Conservation (phyloP, 768 basidiomycete genomes). For the Rhodotorula kratochvilovae region DNA sequence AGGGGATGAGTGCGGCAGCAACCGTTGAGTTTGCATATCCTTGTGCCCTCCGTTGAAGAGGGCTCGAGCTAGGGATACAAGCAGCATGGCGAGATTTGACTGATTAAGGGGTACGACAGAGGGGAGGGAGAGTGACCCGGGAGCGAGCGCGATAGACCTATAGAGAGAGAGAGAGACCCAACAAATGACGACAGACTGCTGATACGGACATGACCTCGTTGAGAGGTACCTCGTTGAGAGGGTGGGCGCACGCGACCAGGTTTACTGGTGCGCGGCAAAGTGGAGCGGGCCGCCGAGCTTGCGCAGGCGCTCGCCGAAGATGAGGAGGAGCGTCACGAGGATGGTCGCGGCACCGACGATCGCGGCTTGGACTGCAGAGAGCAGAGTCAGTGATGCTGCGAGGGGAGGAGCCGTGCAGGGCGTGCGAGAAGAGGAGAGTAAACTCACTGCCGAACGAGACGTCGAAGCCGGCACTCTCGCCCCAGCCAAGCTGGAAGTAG, state of each 20-base stretch:
- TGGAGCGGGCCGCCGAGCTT: slow-evolving; percentile 33
- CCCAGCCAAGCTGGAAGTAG: slow-evolving; percentile 35
- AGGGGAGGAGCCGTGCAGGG: too few relatives aligned
- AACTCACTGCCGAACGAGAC: slow-evolving; percentile 35
- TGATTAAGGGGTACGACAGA: not conserved
- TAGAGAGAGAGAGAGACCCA: too few relatives aligned
- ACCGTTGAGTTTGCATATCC: slow-evolving; percentile 16
- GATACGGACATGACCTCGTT: not conserved
- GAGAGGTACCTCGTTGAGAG: slow-evolving; percentile 25
- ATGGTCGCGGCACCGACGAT: slow-evolving; percentile 30
- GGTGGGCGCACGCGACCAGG: too few relatives aligned
- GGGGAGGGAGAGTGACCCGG: not conserved
- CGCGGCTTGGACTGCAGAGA: slow-evolving; percentile 31
- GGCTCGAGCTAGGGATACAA: slow-evolving; percentile 13
- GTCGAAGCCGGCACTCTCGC: slow-evolving; percentile 20
- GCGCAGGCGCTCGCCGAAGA: slow-evolving; percentile 32
- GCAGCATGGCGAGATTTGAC: not conserved
- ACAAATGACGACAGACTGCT: slow-evolving; percentile 6
- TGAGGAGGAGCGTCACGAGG: slow-evolving; percentile 18
- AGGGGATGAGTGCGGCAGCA: not conserved
- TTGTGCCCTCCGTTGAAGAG: slow-evolving; percentile 21
- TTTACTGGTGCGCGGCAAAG: slow-evolving; percentile 21
- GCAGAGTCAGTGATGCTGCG: too few relatives aligned
- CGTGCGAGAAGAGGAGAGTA: not conserved
- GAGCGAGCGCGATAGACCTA: not conserved